phyloP scores from a whole-genome alignment of 75 land plant genomes.

The Cryptomeria japonica region DNA sequence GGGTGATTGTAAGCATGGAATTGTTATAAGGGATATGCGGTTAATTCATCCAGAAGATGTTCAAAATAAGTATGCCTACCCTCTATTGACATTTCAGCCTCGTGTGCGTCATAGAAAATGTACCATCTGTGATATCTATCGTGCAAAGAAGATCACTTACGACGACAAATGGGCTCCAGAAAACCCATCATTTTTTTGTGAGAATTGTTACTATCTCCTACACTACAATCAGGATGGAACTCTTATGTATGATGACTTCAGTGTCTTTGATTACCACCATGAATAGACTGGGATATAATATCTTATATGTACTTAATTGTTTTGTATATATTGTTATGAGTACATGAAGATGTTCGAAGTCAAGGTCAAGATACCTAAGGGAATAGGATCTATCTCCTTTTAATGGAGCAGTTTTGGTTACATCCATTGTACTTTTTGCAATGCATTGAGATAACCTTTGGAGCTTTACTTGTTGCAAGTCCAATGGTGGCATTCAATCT shows the following conservation, averaged over 20 bases:
- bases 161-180: slow-evolving; percentile 85
- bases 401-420: not conserved
- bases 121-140: slow-evolving; percentile 65
- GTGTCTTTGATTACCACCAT: slow-evolving; percentile 60
- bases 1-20: slow-evolving; percentile 90
- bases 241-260: slow-evolving; percentile 58
- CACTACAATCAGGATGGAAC: slow-evolving; percentile 60
- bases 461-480: not conserved
- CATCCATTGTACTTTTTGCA: not conserved
- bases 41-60: slow-evolving; percentile 82
- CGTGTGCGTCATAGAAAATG: slow-evolving; percentile 66
- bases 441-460: not conserved
- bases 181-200: slow-evolving; percentile 89
- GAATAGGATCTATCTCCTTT: not conserved
- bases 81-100: slow-evolving; percentile 53
- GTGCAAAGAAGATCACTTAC: slow-evolving; percentile 72
- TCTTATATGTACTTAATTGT: not conserved
- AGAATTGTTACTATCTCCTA: slow-evolving; percentile 80
- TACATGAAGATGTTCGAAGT: not conserved
- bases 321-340: not conserved
- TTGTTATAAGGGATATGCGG: slow-evolving; percentile 89
- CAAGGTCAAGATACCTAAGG: not conserved
- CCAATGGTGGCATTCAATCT: not conserved
- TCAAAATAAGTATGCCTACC: slow-evolving; percentile 63
- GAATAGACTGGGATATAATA: slow-evolving; percentile 18